Conservation (phyloP, 2,329 filamentous ascomycete genomes). For the Fusarium mexicanum region DNA sequence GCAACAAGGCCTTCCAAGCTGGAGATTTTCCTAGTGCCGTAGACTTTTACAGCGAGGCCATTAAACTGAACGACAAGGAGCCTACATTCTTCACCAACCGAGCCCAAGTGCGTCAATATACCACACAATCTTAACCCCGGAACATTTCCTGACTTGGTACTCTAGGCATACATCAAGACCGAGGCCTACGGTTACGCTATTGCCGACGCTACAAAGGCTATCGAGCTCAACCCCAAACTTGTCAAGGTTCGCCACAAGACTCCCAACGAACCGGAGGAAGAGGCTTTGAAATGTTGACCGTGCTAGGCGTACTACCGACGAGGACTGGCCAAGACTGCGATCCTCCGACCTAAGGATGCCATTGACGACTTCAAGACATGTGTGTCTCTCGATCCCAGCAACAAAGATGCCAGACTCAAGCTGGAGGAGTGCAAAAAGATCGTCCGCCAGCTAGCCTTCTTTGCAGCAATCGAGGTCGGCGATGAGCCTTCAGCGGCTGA, state of each 20-base stretch:
- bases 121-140: conserved; percentile 28
- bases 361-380: conserved; percentile 93
- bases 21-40: conserved; percentile 89
- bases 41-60: conserved; percentile 86
- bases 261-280: background rate
- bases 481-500: conserved; percentile 94
- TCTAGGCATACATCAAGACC: conserved; percentile 89
- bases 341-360: conserved; percentile 87
- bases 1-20: conserved; percentile 89
- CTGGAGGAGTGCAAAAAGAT: conserved; percentile 94
- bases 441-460: conserved; percentile 90
- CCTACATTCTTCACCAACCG: conserved; percentile 94
- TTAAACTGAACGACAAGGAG: conserved; percentile 82
- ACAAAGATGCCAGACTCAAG: conserved; percentile 92
- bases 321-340: conserved; percentile 90
- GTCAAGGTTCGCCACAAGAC: conserved; percentile 73
- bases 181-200: conserved; percentile 96
- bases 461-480: conserved; percentile 91
- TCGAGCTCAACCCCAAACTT: conserved; percentile 87
- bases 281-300: conserved; percentile 8
- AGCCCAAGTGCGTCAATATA: conserved; percentile 76
- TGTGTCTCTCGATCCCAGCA: conserved; percentile 84
- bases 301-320: conserved; percentile 89
- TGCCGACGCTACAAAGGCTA: conserved; percentile 87
- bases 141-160: conserved; percentile 38